These are phyloP conservation scores for Pontederia crassipes DNA, from an alignment of 176 grass and related monocot species.

Conservation along the genomic window DNA sequence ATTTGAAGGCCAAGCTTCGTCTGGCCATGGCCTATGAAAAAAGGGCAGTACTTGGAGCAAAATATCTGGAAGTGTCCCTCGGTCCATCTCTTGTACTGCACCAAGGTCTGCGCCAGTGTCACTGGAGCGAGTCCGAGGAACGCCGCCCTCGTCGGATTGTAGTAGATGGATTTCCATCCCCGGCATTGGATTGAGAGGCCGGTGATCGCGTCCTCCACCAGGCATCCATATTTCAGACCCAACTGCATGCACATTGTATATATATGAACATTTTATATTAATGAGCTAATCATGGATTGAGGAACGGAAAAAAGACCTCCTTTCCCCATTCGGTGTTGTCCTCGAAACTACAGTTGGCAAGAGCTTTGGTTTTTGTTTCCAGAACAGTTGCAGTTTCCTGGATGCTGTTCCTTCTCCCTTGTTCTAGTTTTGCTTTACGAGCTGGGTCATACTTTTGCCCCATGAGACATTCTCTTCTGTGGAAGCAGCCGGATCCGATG, in stretches of 20 bases:
- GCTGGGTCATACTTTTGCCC: slow-evolving; percentile 42
- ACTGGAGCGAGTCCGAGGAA: slow-evolving; percentile 33
- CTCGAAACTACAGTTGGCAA: slow-evolving; percentile 52
- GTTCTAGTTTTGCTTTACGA: slow-evolving; percentile 37
- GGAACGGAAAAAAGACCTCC: slow-evolving; percentile 17
- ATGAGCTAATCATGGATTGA: background rate
- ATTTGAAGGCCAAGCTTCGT: slow-evolving; percentile 5
- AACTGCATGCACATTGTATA: slow-evolving; percentile 8
- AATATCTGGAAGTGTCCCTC: slow-evolving; percentile 20
- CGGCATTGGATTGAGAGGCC: slow-evolving; percentile 37
- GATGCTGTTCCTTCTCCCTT: slow-evolving; percentile 16
- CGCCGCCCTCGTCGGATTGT: slow-evolving; percentile 12
- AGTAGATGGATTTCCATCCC: slow-evolving; percentile 35
- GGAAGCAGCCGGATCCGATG: slow-evolving; percentile 68
- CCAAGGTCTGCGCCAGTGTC: slow-evolving; percentile 11
- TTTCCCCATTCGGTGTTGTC: slow-evolving; percentile 54
- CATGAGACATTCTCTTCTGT: slow-evolving; percentile 56
- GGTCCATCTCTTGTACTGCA: slow-evolving; percentile 22
- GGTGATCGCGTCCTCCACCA: slow-evolving; percentile 37
- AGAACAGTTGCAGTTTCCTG: slow-evolving; percentile 11
- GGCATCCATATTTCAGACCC: slow-evolving; percentile 34
- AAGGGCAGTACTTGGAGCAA: slow-evolving; percentile 17
- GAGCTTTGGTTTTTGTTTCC: slow-evolving; percentile 35
- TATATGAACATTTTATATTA: background rate
- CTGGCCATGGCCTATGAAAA: slow-evolving; percentile 4